phyloP scores from a whole-genome alignment of 495 filamentous ascomycete species.

The Lineolata rhizophorae region DNA sequence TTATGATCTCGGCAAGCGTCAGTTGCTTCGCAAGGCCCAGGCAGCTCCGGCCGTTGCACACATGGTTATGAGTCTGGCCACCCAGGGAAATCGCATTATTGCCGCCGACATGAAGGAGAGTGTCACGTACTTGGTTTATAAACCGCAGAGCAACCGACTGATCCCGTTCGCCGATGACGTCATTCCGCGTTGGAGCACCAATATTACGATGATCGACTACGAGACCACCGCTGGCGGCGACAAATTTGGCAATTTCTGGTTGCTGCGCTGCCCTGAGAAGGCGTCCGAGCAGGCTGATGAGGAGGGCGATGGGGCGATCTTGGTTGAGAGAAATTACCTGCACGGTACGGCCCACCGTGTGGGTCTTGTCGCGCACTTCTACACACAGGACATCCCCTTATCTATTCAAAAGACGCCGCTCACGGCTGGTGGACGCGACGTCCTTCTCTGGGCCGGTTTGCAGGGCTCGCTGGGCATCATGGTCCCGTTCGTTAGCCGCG shows the following conservation, averaged over 20 bases:
- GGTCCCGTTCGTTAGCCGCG: conserved; percentile 70
- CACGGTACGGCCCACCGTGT: conserved; percentile 72
- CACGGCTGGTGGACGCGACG: conserved; percentile 76
- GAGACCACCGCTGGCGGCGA: conserved; percentile 90
- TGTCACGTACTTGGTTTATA: conserved; percentile 80
- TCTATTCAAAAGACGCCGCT: conserved; percentile 74
- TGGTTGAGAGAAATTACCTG: conserved; percentile 72
- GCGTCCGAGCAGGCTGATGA: conserved; percentile 78
- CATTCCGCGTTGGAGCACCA: conserved; percentile 70
- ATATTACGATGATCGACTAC: conserved; percentile 87
- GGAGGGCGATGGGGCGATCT: conserved; percentile 67
- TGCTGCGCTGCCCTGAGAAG: conserved; percentile 71
- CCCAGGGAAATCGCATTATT: conserved; percentile 78
- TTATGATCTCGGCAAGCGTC: conserved; percentile 77
- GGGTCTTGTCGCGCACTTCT: conserved; percentile 69
- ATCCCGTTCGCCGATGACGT: conserved; percentile 87
- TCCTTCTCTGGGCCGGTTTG: conserved; percentile 82
- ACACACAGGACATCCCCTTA: conserved; percentile 76
- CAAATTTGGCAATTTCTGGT: conserved; percentile 93
- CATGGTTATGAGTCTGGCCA: conserved; percentile 69
- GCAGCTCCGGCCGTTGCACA: conserved; percentile 48
- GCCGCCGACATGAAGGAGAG: conserved; percentile 83
- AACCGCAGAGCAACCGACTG: conserved; percentile 69
- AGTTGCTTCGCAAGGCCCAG: conserved; percentile 81
- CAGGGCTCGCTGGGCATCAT: conserved; percentile 86